Conservation (phyloP, 1,139 yeast genomes). For the Wickerhamomyces sp. region DNA sequence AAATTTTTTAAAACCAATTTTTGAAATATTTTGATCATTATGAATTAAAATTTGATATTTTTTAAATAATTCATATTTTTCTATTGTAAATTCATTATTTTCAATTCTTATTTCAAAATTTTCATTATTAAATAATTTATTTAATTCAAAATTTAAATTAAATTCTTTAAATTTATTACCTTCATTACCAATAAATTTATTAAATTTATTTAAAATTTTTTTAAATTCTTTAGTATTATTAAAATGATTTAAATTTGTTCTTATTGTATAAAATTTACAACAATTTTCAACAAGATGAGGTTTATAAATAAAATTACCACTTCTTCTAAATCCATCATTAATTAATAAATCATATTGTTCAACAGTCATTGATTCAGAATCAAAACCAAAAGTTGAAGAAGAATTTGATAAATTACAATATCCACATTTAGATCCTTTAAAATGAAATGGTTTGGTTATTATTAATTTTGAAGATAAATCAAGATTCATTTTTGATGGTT, state of each 20-base stretch:
- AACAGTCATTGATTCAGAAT: slow-evolving; percentile 42
- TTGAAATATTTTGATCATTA: slow-evolving; percentile 48
- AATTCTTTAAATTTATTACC: slow-evolving; percentile 14
- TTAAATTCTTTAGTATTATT: slow-evolving; percentile 62
- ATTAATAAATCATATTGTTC: slow-evolving; percentile 57
- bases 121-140: slow-evolving; percentile 23
- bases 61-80: slow-evolving; percentile 60
- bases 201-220: slow-evolving; percentile 59
- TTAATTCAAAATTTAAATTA: slow-evolving; percentile 31
- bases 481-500: slow-evolving; percentile 7
- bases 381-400: slow-evolving; percentile 38
- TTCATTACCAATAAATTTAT: slow-evolving; percentile 26
- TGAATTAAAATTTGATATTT: slow-evolving; percentile 71
- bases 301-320: slow-evolving; percentile 70
- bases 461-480: slow-evolving; percentile 18
- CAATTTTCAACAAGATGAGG: slow-evolving; percentile 70
- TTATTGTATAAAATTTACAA: slow-evolving; percentile 77
- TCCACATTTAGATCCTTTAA: slow-evolving; percentile 46
- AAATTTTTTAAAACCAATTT: slow-evolving; percentile 52
- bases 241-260: slow-evolving; percentile 48
- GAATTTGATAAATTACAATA: slow-evolving; percentile 42
- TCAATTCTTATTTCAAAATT: slow-evolving; percentile 49
- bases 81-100: slow-evolving; percentile 47
- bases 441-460: slow-evolving; percentile 32
- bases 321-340: slow-evolving; percentile 72